These are phyloP conservation scores for Exobasidium cylindrosporum DNA, from an alignment of 1,284 basidiomycete species.

Conservation along the genomic window DNA sequence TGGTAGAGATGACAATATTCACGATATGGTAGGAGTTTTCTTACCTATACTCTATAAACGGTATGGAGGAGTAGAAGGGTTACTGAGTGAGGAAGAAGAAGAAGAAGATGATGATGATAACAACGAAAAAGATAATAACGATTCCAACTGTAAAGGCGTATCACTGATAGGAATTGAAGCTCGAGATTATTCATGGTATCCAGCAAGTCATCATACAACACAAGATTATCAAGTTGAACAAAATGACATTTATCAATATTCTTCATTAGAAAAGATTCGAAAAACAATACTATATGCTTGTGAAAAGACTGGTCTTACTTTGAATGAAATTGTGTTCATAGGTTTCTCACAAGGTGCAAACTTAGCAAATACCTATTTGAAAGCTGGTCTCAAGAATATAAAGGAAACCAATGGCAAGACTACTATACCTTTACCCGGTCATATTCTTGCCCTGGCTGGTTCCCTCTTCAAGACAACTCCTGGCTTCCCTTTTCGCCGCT, in stretches of 20 bases:
- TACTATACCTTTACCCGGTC: background rate
- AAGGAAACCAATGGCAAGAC: background rate
- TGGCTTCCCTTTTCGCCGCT: background rate
- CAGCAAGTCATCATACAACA: background rate
- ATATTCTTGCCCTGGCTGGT: constrained; percentile 9
- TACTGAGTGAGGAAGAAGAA: background rate
- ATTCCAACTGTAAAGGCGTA: background rate
- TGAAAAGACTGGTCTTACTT: background rate
- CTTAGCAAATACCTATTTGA: constrained; percentile 10
- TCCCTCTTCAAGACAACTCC: background rate
- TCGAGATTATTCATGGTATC: constrained; percentile 7
- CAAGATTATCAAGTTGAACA: background rate
- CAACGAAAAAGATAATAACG: background rate
- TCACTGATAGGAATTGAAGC: constrained; percentile 3
- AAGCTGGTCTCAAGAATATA: constrained; percentile 2
- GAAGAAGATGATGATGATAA: constrained; percentile 2
- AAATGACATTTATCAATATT: constrained; percentile 9
- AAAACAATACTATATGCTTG: background rate
- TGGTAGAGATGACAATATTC: constrained; percentile 22
- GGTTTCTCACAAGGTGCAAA: constrained; percentile 13
- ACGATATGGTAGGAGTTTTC: constrained; percentile 22
- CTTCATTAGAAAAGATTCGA: background rate
- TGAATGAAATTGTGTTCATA: background rate
- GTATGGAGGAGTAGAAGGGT: constrained; percentile 13
- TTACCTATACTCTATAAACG: constrained; percentile 18